Conservation (phyloP, 768 basidiomycete genomes). For the Pholiota microspora region DNA sequence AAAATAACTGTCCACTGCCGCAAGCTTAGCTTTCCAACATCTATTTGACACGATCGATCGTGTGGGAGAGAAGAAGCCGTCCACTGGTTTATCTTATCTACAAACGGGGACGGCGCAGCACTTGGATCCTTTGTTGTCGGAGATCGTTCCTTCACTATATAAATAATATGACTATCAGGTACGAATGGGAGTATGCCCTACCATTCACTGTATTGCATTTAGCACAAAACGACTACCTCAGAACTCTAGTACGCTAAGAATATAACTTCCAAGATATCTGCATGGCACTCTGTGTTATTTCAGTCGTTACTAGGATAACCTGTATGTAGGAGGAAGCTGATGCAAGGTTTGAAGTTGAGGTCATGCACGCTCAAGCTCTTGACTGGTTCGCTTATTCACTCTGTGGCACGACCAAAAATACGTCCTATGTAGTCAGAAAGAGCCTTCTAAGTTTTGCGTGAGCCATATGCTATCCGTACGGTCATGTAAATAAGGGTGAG, state of each 20-base stretch:
- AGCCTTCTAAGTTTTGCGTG: background rate
- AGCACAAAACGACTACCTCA: background rate
- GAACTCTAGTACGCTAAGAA: background rate
- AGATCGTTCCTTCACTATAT: constrained; percentile 6
- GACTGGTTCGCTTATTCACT: background rate
- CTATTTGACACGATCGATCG: constrained; percentile 15
- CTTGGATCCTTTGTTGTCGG: constrained; percentile 22
- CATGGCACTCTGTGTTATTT: background rate
- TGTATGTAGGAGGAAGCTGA: constrained; percentile 1
- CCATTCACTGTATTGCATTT: background rate
- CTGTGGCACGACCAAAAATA: background rate
- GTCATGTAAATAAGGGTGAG: background rate
- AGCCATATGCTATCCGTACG: background rate
- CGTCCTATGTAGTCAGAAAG: background rate
- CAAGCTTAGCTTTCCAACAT: background rate
- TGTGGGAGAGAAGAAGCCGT: constrained; percentile 13
- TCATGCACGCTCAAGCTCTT: background rate
- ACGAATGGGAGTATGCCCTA: background rate
- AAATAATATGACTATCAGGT: background rate
- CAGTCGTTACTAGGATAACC: background rate
- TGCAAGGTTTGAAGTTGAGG: constrained; percentile 1
- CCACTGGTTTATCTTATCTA: background rate
- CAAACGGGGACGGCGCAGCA: background rate
- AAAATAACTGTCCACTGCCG: background rate
- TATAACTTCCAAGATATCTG: background rate